Conservation (phyloP, 495 filamentous ascomycete species). For the Daldinia bambusicola region DNA sequence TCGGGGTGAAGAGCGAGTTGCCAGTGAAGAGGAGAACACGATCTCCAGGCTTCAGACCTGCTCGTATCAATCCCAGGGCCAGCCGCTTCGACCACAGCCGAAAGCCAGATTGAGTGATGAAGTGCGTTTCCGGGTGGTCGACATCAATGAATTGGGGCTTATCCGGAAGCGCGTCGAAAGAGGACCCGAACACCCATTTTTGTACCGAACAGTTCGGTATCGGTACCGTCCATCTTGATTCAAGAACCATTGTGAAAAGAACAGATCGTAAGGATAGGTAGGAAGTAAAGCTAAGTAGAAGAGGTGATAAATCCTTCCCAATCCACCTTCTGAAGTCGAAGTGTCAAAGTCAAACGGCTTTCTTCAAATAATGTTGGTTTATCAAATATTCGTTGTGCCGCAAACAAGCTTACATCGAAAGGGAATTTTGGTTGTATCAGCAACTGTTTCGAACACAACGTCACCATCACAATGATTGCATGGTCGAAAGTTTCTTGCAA, state of each 20-base stretch:
- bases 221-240: constrained; percentile 56
- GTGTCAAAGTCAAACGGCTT: not conserved
- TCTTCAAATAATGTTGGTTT: not conserved
- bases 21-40: constrained; percentile 77
- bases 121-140: constrained; percentile 62
- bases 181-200: constrained; percentile 52
- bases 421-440: not conserved
- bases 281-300: not conserved
- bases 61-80: constrained; percentile 72
- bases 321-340: not conserved
- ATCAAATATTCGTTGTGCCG: not conserved
- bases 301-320: not conserved
- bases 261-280: not conserved
- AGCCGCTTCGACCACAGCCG: constrained; percentile 77
- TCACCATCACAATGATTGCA: not conserved
- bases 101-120: constrained; percentile 59
- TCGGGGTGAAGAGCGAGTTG: constrained; percentile 79
- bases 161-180: constrained; percentile 50
- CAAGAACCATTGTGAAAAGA: constrained; percentile 49
- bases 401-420: not conserved
- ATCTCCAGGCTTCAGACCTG: constrained; percentile 74
- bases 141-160: constrained; percentile 61
- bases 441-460: not conserved
- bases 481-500: not conserved
- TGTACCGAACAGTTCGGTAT: constrained; percentile 50